Percentiles rank a stretch among this genome's conserved stretches.
Evolutionary conservation across 2,329 filamentous ascomycete species (phyloP).

Genomic region (Sporothrix phasma): DNA sequence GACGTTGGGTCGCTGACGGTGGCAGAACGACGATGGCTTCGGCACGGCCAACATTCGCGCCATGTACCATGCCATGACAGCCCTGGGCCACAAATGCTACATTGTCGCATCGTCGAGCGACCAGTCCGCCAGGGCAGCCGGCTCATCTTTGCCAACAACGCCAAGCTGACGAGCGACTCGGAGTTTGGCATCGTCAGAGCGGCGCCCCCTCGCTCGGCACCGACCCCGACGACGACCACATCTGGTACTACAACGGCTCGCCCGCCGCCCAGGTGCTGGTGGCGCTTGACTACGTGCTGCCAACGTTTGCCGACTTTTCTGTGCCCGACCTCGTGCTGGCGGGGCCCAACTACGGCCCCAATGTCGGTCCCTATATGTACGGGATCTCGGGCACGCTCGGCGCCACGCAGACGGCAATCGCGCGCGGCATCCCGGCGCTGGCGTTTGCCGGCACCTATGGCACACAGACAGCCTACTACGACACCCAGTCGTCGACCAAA

Average conservation of each 20-base stretch:
- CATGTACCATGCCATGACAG: conserved; percentile 35
- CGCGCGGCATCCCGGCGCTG: conserved; percentile 40
- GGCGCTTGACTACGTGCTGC: conserved; percentile 46
- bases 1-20: neutral
- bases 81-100: conserved; percentile 50
- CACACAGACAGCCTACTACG: conserved; percentile 32
- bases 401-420: conserved; percentile 40
- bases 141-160: conserved; percentile 32
- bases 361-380: conserved; percentile 44
- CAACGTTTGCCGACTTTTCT: conserved; percentile 36
- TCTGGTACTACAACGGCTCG: conserved; percentile 54
- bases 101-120: conserved; percentile 33
- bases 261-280: conserved; percentile 46
- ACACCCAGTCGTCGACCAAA: conserved; percentile 26
- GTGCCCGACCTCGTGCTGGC: conserved; percentile 43
- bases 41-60: conserved; percentile 33
- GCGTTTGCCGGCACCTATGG: conserved; percentile 36
- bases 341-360: conserved; percentile 47
- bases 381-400: conserved; percentile 42
- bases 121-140: conserved; percentile 36
- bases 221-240: conserved; percentile 41
- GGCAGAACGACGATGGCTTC: conserved; percentile 31
- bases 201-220: conserved; percentile 39
- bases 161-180: conserved; percentile 32
- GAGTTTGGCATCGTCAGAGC: conserved; percentile 36